Conservation (phyloP, 2,329 filamentous ascomycete species). For the Alternaria brassicae region DNA sequence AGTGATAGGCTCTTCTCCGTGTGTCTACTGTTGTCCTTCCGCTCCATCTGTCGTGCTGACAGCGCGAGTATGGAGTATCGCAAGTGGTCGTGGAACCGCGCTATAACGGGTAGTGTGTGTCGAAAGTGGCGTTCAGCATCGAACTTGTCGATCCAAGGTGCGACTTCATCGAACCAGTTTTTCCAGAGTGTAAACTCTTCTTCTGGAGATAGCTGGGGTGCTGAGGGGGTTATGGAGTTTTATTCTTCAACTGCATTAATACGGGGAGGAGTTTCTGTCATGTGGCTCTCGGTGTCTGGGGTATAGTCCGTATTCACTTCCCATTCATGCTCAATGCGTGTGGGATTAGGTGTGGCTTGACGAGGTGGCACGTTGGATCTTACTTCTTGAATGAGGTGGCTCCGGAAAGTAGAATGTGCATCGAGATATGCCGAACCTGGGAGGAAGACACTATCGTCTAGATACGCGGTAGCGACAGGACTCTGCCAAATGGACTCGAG, state of each 20-base stretch:
- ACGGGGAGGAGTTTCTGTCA: not conserved
- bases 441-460: slow-evolving; percentile 20
- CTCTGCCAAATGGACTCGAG: slow-evolving; percentile 5
- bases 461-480: slow-evolving; percentile 3
- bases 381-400: slow-evolving; percentile 24
- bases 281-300: not conserved
- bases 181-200: slow-evolving; percentile 26
- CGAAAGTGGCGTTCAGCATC: slow-evolving; percentile 62
- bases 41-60: slow-evolving; percentile 63
- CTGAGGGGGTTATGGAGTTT: not conserved
- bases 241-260: not conserved
- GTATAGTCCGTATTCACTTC: not conserved
- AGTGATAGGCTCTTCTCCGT: slow-evolving; percentile 60
- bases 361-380: slow-evolving; percentile 17
- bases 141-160: slow-evolving; percentile 65
- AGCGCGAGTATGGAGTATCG: slow-evolving; percentile 63
- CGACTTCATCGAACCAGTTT: slow-evolving; percentile 61
- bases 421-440: slow-evolving; percentile 28
- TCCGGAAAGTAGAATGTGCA: slow-evolving; percentile 25
- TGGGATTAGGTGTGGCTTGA: slow-evolving; percentile 17
- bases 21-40: slow-evolving; percentile 56
- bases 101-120: slow-evolving; percentile 59
- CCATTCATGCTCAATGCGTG: not conserved
- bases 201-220: slow-evolving; percentile 13
- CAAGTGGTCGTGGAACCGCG: slow-evolving; percentile 58